Percentiles rank a stretch among this genome's conserved stretches.
phyloP scores from a whole-genome alignment of 83 land plant species.

The Picea engelmannii region DNA sequence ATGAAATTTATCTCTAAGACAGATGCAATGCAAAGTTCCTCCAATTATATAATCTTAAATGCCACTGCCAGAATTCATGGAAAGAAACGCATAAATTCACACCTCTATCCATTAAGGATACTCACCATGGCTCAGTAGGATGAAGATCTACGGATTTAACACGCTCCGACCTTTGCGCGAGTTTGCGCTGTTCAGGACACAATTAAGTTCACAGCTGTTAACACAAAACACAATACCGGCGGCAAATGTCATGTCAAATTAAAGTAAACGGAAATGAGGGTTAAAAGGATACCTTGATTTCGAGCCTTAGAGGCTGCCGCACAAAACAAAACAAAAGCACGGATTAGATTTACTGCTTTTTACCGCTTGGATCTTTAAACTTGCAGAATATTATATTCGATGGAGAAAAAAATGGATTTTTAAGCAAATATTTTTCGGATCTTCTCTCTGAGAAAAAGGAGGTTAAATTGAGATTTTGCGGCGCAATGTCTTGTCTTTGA shows the following conservation, averaged over 20 bases:
- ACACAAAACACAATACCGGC: not conserved
- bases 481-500: too few species aligned
- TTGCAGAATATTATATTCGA: too few species aligned
- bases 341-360: not conserved
- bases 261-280: not conserved
- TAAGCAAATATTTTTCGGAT: too few species aligned
- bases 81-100: too few species aligned
- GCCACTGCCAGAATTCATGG: too few species aligned
- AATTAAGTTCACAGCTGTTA: not conserved
- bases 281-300: conserved; percentile 43
- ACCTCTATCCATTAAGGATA: not conserved
- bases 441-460: too few species aligned
- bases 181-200: conserved; percentile 65
- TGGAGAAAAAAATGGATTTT: too few species aligned
- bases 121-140: conserved; percentile 94
- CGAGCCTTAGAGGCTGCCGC: conserved; percentile 54
- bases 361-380: too few species aligned
- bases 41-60: too few species aligned
- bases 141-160: conserved; percentile 93
- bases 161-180: conserved; percentile 85
- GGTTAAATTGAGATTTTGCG: too few species aligned
- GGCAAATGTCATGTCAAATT: not conserved
- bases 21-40: too few species aligned
- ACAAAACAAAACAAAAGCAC: not conserved
- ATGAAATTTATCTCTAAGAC: too few species aligned